A percentile compares a stretch with the other conserved stretches of the same genome.
Conservation (phyloP, 2,329 filamentous ascomycete species). For the Penicillium janthinellum region DNA sequence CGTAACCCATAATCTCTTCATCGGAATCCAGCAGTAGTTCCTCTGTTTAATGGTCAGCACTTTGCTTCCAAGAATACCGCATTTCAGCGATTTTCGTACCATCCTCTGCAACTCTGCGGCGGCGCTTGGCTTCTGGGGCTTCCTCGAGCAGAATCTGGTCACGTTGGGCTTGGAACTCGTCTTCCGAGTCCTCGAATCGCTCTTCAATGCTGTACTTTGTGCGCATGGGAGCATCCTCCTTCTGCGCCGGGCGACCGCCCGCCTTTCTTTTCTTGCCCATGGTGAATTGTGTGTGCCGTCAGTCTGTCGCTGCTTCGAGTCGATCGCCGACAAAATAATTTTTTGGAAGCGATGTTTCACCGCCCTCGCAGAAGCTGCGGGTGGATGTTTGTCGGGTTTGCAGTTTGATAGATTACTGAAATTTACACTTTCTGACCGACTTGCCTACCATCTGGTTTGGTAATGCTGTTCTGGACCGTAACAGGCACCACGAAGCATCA, state of each 20-base stretch:
- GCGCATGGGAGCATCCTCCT: conserved; percentile 33
- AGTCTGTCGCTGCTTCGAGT: conserved; percentile 9
- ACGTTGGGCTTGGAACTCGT: conserved; percentile 85
- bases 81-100: conserved; percentile 40
- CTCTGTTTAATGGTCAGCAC: conserved; percentile 46
- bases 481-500: background rate
- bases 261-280: conserved; percentile 71
- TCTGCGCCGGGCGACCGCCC: conserved; percentile 48
- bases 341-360: conserved; percentile 36
- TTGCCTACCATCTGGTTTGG: background rate
- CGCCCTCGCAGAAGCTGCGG: conserved; percentile 26
- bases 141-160: conserved; percentile 88
- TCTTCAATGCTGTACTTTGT: conserved; percentile 53
- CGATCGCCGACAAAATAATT: conserved; percentile 36
- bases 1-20: conserved; percentile 63
- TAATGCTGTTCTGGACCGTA: background rate
- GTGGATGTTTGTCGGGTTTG: conserved; percentile 29
- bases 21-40: conserved; percentile 61
- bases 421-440: conserved; percentile 5
- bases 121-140: conserved; percentile 73
- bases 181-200: conserved; percentile 90
- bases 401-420: conserved; percentile 14
- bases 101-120: conserved; percentile 70
- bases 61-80: background rate
- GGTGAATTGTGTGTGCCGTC: conserved; percentile 8